Percentiles rank a stretch among this genome's conserved stretches.
phyloP scores from a whole-genome alignment of 1,139 yeast genomes.

The Kodamaea suecica region DNA sequence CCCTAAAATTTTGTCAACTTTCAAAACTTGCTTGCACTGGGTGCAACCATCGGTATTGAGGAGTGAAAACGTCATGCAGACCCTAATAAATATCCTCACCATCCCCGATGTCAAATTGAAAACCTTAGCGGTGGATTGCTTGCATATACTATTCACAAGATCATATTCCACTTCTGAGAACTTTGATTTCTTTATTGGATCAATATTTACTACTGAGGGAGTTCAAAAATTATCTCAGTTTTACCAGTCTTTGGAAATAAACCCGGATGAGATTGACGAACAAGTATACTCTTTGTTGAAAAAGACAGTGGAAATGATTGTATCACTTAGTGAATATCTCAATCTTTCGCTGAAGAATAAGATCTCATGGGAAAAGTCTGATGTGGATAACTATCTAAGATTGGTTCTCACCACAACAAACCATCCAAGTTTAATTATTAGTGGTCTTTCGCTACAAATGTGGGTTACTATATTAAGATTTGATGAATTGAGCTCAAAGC shows the following conservation, averaged over 20 bases:
- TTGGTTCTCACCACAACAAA: slow-evolving; percentile 77
- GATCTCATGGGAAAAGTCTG: slow-evolving; percentile 50
- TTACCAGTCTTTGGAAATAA: slow-evolving; percentile 58
- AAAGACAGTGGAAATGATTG: slow-evolving; percentile 90
- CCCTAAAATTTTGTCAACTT: slow-evolving; percentile 70
- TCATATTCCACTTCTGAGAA: slow-evolving; percentile 69
- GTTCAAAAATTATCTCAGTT: slow-evolving; percentile 63
- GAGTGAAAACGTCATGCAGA: slow-evolving; percentile 61
- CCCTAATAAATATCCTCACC: slow-evolving; percentile 59
- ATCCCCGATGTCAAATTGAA: slow-evolving; percentile 65
- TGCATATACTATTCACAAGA: slow-evolving; percentile 85
- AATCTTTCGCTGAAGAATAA: slow-evolving; percentile 43
- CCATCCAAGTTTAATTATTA: slow-evolving; percentile 83
- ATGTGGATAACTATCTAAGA: slow-evolving; percentile 60
- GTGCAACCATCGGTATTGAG: slow-evolving; percentile 73
- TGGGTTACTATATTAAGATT: slow-evolving; percentile 90
- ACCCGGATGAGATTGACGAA: slow-evolving; percentile 80
- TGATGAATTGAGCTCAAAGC: slow-evolving; percentile 61
- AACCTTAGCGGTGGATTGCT: slow-evolving; percentile 84
- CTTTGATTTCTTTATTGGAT: slow-evolving; percentile 74
- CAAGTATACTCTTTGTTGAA: slow-evolving; percentile 73
- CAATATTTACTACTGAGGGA: slow-evolving; percentile 72
- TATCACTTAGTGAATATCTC: slow-evolving; percentile 78
- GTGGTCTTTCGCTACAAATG: slow-evolving; percentile 87
- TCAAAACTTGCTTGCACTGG: slow-evolving; percentile 92